Evolutionary conservation across 1,284 basidiomycete genomes (phyloP).

Genomic region (Microbotryum violaceum): DNA sequence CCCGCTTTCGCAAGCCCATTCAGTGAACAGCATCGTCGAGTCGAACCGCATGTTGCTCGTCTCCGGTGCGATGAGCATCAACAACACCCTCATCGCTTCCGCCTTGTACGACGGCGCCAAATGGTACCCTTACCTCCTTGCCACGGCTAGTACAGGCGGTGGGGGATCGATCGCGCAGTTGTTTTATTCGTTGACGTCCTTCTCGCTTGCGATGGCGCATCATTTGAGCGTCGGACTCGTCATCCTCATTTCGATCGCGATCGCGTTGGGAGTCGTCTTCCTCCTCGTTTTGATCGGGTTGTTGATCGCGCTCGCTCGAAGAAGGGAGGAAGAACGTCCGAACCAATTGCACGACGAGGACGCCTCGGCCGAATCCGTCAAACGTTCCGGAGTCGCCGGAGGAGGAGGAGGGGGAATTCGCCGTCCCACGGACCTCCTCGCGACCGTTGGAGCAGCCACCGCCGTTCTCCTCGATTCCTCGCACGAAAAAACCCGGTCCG

Average conservation of each 20-base stretch:
- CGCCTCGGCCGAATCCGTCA: conserved; percentile 14
- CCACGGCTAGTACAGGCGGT: conserved; percentile 59
- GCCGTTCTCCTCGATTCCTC: conserved; percentile 27
- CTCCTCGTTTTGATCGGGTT: conserved; percentile 79
- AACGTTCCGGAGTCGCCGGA: not conserved
- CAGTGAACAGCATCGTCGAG: conserved; percentile 63
- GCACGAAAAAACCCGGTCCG: conserved; percentile 12
- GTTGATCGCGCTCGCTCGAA: conserved; percentile 61
- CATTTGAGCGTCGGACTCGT: conserved; percentile 86
- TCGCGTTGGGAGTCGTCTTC: conserved; percentile 89
- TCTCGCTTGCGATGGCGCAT: conserved; percentile 38
- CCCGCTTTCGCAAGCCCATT: conserved; percentile 63
- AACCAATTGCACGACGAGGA: not conserved
- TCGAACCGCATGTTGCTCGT: conserved; percentile 83
- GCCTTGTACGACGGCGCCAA: conserved; percentile 78
- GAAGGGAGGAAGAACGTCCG: conserved; percentile 16
- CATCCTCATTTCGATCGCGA: conserved; percentile 94
- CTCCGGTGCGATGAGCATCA: conserved; percentile 66
- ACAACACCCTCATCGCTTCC: conserved; percentile 57
- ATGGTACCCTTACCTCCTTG: conserved; percentile 75
- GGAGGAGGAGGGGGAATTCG: conserved; percentile 2
- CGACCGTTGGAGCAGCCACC: conserved; percentile 30
- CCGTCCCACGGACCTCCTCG: conserved; percentile 21
- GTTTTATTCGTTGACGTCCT: conserved; percentile 56
- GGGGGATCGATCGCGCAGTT: conserved; percentile 68